Conservation (phyloP, 306 rosid genomes). For the Urtica urens region DNA sequence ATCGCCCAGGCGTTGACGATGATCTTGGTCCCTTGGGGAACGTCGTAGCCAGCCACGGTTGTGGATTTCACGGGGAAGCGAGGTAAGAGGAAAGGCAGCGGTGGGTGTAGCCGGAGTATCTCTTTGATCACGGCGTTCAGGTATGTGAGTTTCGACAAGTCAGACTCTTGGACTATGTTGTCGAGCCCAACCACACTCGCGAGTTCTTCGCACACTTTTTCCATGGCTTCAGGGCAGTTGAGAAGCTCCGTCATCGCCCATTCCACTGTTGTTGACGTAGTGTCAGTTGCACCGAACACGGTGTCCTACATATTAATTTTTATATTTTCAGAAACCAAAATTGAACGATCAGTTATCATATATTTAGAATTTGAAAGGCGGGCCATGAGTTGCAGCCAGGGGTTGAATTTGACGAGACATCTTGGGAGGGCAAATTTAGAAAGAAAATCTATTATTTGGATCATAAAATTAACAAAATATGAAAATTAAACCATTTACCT, state of each 20-base stretch:
- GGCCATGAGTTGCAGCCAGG: too few species aligned
- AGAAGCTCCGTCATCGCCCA: slow-evolving; percentile 22
- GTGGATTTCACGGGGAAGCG: slow-evolving; percentile 9
- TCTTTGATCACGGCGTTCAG: slow-evolving; percentile 19
- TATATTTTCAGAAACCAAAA: too few species aligned
- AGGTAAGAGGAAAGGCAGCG: neutral
- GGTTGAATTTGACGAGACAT: too few species aligned
- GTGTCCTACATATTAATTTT: slow-evolving; percentile 23
- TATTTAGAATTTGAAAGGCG: too few species aligned
- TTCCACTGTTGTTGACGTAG: slow-evolving; percentile 20
- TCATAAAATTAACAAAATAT: too few species aligned
- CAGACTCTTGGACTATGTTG: neutral
- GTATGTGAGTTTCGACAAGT: slow-evolving; percentile 12
- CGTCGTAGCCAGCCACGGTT: slow-evolving; percentile 15
- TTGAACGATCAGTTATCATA: too few species aligned
- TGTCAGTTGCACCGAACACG: slow-evolving; percentile 21
- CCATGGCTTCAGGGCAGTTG: slow-evolving; percentile 13
- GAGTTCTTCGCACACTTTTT: neutral
- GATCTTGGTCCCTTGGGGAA: slow-evolving; percentile 8
- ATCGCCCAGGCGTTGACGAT: neutral
- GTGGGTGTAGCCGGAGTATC: slow-evolving; percentile 19
- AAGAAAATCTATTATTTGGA: too few species aligned
- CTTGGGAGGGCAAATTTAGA: too few species aligned
- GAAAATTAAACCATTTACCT: too few species aligned
- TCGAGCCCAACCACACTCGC: neutral